phyloP scores from a whole-genome alignment of 495 filamentous ascomycete species.

The Neurospora pannonica region DNA sequence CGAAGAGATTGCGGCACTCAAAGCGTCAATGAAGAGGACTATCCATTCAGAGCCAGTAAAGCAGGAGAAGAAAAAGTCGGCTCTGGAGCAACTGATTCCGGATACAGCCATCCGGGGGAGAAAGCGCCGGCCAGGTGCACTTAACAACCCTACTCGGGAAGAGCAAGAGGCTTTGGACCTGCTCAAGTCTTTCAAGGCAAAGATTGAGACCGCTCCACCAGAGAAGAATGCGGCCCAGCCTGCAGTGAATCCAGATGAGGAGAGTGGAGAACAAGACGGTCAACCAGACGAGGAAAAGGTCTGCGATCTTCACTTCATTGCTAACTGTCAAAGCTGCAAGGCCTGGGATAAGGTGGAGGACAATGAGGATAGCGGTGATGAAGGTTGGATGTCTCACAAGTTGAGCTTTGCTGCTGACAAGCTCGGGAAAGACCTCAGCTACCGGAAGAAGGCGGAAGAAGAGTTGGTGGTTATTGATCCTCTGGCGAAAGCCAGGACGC shows the following conservation, averaged over 20 bases:
- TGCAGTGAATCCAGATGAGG: slow-evolving; percentile 12
- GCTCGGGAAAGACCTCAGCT: slow-evolving; percentile 82
- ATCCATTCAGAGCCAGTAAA: slow-evolving; percentile 48
- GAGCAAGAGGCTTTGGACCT: slow-evolving; percentile 57
- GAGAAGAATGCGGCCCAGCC: slow-evolving; percentile 31
- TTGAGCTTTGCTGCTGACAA: slow-evolving; percentile 83
- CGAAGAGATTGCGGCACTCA: slow-evolving; percentile 81
- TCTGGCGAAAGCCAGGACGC: slow-evolving; percentile 67
- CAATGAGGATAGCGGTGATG: slow-evolving; percentile 52
- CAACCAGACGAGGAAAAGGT: slow-evolving; percentile 33
- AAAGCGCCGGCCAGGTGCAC: slow-evolving; percentile 55
- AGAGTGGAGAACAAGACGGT: slow-evolving; percentile 18
- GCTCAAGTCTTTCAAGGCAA: slow-evolving; percentile 67
- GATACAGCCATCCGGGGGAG: slow-evolving; percentile 69
- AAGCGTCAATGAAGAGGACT: slow-evolving; percentile 84
- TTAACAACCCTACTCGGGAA: slow-evolving; percentile 26
- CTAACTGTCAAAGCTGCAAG: slow-evolving; percentile 81
- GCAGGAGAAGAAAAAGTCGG: slow-evolving; percentile 48
- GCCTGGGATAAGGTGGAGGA: slow-evolving; percentile 59
- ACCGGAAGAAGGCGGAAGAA: slow-evolving; percentile 79
- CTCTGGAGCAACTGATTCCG: slow-evolving; percentile 78
- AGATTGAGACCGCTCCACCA: slow-evolving; percentile 54
- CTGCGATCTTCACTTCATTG: slow-evolving; percentile 89
- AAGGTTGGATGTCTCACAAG: slow-evolving; percentile 58
- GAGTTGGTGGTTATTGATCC: slow-evolving; percentile 95